A percentile compares a stretch with the other conserved stretches of the same genome.
These are phyloP conservation scores for Handroanthus guayacan DNA, from an alignment of 257 asterid species.

Conservation along the genomic window DNA sequence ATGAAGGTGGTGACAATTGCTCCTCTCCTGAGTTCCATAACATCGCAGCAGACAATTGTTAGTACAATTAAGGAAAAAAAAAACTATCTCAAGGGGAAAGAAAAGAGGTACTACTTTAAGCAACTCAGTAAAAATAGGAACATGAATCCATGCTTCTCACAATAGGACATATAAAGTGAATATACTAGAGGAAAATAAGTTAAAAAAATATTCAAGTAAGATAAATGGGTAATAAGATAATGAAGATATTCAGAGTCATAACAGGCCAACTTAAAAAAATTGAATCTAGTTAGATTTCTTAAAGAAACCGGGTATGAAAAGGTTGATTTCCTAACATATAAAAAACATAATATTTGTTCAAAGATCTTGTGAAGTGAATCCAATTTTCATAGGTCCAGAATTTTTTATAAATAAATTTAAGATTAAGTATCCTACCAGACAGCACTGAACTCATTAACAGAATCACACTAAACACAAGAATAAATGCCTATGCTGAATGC, in stretches of 20 bases:
- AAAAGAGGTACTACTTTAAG: not conserved
- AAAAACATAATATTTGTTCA: not conserved
- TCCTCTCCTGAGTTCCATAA: constrained; percentile 76
- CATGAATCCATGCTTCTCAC: not conserved
- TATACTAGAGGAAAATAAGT: not conserved
- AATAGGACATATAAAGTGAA: not conserved
- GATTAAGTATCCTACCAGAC: not conserved
- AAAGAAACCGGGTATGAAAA: not conserved
- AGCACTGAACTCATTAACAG: not conserved
- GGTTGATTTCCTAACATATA: not conserved
- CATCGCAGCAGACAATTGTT: constrained; percentile 20
- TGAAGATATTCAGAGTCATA: not conserved
- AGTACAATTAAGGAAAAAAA: constrained; percentile 17
- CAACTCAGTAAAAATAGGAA: constrained; percentile 6
- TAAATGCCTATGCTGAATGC: not conserved
- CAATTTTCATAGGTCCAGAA: constrained; percentile 11
- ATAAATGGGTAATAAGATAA: not conserved
- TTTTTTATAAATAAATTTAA: not conserved
- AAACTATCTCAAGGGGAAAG: not conserved
- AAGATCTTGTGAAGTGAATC: not conserved
- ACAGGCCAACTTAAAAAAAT: not conserved
- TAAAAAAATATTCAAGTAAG: not conserved
- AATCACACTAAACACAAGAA: not conserved
- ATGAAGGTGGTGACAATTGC: constrained; percentile 78
- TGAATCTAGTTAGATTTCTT: not conserved